Percentiles rank a stretch among this genome's conserved stretches.
Conservation (phyloP, 306 rosid species). For the Quercus parvula region DNA sequence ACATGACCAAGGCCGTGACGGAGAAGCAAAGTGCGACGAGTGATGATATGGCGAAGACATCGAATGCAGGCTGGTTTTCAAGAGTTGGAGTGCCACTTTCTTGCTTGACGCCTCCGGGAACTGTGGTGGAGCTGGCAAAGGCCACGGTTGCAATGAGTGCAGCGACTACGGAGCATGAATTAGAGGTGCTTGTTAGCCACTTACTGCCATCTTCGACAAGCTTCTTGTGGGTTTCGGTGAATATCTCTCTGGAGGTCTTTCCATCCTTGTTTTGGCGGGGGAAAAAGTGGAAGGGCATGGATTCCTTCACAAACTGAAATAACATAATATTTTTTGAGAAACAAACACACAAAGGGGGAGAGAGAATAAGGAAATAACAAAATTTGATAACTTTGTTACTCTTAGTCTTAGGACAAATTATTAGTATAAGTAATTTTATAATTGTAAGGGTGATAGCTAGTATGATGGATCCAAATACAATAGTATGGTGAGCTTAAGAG, state of each 20-base stretch:
- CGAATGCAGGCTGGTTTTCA: conserved; percentile 24
- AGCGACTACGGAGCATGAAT: conserved; percentile 53
- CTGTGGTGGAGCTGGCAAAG: conserved; percentile 34
- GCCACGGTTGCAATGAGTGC: conserved; percentile 57
- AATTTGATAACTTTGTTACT: neutral
- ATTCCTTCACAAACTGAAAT: conserved; percentile 48
- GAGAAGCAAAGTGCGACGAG: conserved; percentile 51
- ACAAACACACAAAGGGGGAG: no score
- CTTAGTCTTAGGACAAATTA: neutral
- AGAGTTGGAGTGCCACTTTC: conserved; percentile 25
- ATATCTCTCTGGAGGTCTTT: conserved; percentile 38
- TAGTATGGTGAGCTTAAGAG: no score
- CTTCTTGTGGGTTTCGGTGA: conserved; percentile 25
- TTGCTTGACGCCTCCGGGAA: conserved; percentile 34
- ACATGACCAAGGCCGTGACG: conserved; percentile 41
- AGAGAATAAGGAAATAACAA: neutral
- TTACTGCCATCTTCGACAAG: conserved; percentile 26
- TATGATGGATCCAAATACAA: no score
- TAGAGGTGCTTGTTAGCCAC: conserved; percentile 45
- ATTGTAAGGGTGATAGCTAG: no score
- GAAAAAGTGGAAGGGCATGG: conserved; percentile 32
- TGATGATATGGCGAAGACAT: conserved; percentile 34
- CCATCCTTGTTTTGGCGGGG: conserved; percentile 13
- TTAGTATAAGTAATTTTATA: neutral
- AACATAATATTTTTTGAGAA: neutral